Evolutionary conservation across 306 rosid species (phyloP), one percentile per base, ranked within the genome.

Genomic region (Carpinus viminea): DNA sequence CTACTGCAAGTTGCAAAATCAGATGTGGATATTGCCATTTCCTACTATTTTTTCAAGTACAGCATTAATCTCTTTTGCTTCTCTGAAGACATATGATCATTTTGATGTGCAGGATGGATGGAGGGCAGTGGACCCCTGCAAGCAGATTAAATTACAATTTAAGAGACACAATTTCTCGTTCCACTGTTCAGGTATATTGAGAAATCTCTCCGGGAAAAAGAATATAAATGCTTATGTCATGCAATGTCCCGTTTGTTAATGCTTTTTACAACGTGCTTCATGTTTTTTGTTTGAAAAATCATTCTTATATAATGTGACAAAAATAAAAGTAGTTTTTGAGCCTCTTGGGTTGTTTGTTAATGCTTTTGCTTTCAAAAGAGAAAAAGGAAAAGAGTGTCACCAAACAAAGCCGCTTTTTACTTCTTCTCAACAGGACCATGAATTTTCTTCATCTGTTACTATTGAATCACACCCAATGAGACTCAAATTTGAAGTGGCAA

Each of bases 131-230:
- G 98, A 45, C 92, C 31, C 78, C 79, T 38, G 87, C 85, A 16
- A 92, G 92, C 85, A 86, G 94, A 75, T 66, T 57, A 51, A 78
- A 28, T 68, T 93, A 93, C 88, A 91, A 93, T 84, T 52, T 91
- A 79, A 74, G 89, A 85, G 98, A 93, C 83, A 85, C 97, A 7
- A 62, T 93, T 72, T 86, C 96, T 85, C 97, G 95, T 51, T 83
- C 78, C 87, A 89, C 97, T 1, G 92, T 90, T 85, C 98, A 91
- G 93, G 98, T 93, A 82, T 54, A 9, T 4, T 2, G 3, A 2
- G 36, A 43, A 72, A 24, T 24, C 12, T 5, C 6, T 38, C 4
- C 6, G 43, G 43, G 43, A 6, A 38, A 38, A 38, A 38, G 5
- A 38, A 41, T 41, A 41, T 41, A 41, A 8, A 41, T 41, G 45